Conservation (phyloP, 2,329 filamentous ascomycete species). For the Xylariaceae sp. region DNA sequence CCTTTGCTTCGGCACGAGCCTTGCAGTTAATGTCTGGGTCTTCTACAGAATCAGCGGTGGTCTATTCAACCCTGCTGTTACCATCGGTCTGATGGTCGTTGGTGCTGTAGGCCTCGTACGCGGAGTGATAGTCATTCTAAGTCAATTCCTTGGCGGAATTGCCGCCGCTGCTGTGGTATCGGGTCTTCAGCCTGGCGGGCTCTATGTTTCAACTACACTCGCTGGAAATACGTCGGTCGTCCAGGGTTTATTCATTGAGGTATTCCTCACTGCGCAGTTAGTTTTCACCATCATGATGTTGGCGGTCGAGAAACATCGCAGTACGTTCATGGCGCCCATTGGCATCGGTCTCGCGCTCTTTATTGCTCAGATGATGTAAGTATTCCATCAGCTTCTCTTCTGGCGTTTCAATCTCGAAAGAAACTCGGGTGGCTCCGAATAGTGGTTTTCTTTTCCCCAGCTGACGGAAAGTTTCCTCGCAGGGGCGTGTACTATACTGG, state of each 20-base stretch:
- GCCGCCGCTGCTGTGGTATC: slow-evolving; percentile 56
- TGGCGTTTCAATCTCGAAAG: neutral
- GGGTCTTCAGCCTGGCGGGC: slow-evolving; percentile 53
- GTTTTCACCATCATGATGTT: slow-evolving; percentile 65
- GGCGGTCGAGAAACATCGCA: slow-evolving; percentile 67
- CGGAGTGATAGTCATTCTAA: slow-evolving; percentile 51
- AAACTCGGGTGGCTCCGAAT: neutral
- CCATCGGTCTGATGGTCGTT: slow-evolving; percentile 56
- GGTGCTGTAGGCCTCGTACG: slow-evolving; percentile 50
- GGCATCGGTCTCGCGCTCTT: slow-evolving; percentile 69
- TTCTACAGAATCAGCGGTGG: slow-evolving; percentile 51
- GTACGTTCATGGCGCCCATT: slow-evolving; percentile 66
- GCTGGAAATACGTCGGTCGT: slow-evolving; percentile 51
- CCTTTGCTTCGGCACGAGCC: slow-evolving; percentile 47
- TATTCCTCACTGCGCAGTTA: slow-evolving; percentile 60
- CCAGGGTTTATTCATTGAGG: slow-evolving; percentile 44
- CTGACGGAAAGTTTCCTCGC: slow-evolving; percentile 3
- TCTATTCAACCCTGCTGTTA: slow-evolving; percentile 45
- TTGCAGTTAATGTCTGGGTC: slow-evolving; percentile 52
- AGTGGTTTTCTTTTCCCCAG: neutral
- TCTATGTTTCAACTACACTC: slow-evolving; percentile 56
- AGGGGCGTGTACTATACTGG: slow-evolving; percentile 45
- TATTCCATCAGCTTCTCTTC: neutral
- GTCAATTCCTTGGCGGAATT: slow-evolving; percentile 58
- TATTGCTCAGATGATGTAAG: slow-evolving; percentile 49